Conservation (phyloP, 257 asterid genomes). For the Solanum megistacrolobum region DNA sequence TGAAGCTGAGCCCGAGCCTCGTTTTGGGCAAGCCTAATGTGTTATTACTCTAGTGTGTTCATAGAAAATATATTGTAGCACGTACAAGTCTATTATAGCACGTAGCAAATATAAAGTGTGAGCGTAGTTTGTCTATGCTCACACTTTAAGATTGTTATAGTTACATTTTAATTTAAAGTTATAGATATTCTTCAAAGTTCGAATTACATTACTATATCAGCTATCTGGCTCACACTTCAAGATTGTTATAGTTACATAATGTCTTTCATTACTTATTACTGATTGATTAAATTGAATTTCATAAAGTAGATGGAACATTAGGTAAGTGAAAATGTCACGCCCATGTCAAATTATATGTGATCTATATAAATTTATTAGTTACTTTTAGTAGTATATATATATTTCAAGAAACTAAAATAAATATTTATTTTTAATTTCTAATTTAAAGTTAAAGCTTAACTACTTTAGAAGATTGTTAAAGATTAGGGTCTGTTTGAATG, state of each 20-base stretch:
- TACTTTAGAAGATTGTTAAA: no score
- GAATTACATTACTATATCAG: not conserved
- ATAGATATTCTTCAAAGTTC: not conserved
- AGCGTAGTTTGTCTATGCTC: not conserved
- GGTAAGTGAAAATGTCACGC: not conserved
- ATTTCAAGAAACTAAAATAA: no score
- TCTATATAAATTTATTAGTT: no score
- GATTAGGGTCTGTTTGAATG: not conserved
- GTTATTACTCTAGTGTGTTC: not conserved
- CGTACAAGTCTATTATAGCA: not conserved
- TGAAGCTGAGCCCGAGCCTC: not conserved
- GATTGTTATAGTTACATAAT: no score
- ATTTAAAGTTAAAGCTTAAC: not conserved
- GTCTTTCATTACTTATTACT: no score
- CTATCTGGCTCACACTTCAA: not conserved
- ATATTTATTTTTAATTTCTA: no score
- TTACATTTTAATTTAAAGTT: no score
- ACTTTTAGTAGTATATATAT: no score
- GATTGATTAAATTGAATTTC: no score
- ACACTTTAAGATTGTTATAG: not conserved
- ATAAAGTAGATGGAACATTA: not conserved
- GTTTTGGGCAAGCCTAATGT: conserved; percentile 3
- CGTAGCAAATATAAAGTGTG: not conserved
- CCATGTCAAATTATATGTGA: not conserved
- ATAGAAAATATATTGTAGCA: not conserved